These are phyloP conservation scores for Ophiocordyceps australis DNA, from an alignment of 2,329 filamentous ascomycete genomes.

Conservation along the genomic window DNA sequence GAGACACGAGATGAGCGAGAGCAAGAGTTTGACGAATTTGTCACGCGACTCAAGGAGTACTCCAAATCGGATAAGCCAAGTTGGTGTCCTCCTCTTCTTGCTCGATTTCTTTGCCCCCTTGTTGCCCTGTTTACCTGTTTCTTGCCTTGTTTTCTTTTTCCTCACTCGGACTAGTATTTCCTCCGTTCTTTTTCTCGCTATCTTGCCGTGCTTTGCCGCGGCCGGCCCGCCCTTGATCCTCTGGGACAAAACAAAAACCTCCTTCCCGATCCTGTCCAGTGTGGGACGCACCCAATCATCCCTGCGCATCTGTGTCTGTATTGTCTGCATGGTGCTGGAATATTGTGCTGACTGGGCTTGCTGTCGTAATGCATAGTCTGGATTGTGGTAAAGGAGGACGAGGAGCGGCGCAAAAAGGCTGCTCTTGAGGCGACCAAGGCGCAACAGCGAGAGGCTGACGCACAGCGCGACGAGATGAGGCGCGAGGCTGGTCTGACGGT, in stretches of 20 bases:
- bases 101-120: not conserved
- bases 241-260: too few species aligned
- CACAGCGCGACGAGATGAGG: constrained; percentile 28
- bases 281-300: too few species aligned
- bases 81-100: constrained; percentile 28
- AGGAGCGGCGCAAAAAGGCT: constrained; percentile 20
- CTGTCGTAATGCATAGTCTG: too few species aligned
- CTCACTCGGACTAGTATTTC: too few species aligned
- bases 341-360: too few species aligned
- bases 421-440: constrained; percentile 15
- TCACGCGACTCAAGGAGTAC: constrained; percentile 67
- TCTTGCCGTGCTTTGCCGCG: too few species aligned
- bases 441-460: constrained; percentile 20
- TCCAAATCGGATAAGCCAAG: constrained; percentile 85
- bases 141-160: too few species aligned
- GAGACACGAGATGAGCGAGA: constrained; percentile 59
- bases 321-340: too few species aligned
- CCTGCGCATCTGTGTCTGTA: too few species aligned
- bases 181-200: too few species aligned
- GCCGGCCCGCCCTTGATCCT: too few species aligned
- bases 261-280: too few species aligned
- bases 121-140: not conserved
- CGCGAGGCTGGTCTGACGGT: constrained; percentile 26
- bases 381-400: constrained; percentile 30
- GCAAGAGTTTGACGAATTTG: constrained; percentile 81